A percentile compares a stretch with the other conserved stretches of the same genome.
These are phyloP conservation scores for Amanita phalloides DNA, from an alignment of 768 basidiomycete species.

Conservation along the genomic window DNA sequence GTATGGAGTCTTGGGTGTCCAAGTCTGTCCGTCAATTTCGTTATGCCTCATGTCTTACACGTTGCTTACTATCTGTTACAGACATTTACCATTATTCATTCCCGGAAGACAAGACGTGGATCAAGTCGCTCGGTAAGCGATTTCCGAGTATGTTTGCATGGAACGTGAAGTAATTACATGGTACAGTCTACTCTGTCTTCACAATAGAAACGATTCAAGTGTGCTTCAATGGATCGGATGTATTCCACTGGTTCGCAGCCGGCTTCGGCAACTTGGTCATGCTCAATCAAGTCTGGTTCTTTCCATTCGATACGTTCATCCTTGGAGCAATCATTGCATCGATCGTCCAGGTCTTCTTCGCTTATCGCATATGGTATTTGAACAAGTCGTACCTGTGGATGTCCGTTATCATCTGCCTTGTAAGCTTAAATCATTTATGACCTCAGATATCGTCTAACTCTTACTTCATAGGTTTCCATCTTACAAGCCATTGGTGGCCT, in stretches of 20 bases:
- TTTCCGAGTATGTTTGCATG: neutral
- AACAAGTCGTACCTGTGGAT: constrained; percentile 4
- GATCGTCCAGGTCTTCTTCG: constrained; percentile 9
- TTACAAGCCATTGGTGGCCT: neutral
- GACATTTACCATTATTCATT: neutral
- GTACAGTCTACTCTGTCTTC: constrained; percentile 5
- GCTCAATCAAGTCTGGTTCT: neutral
- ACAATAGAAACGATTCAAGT: constrained; percentile 7
- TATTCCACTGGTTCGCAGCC: constrained; percentile 9
- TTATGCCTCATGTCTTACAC: neutral
- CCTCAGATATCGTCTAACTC: neutral
- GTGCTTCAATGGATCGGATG: constrained; percentile 6
- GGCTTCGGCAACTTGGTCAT: constrained; percentile 8
- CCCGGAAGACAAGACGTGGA: neutral
- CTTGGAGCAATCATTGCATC: constrained; percentile 9
- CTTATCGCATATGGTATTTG: constrained; percentile 10
- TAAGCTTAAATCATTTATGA: neutral
- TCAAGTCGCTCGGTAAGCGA: neutral
- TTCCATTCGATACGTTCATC: constrained; percentile 8
- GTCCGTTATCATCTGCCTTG: neutral
- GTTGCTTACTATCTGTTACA: neutral
- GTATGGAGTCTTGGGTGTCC: constrained; percentile 6
- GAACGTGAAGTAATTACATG: neutral
- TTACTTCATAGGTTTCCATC: neutral
- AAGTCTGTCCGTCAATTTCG: constrained; percentile 1